These are phyloP conservation scores for Rutstroemia sp. DNA, from an alignment of 2,329 filamentous ascomycete species.

Conservation along the genomic window DNA sequence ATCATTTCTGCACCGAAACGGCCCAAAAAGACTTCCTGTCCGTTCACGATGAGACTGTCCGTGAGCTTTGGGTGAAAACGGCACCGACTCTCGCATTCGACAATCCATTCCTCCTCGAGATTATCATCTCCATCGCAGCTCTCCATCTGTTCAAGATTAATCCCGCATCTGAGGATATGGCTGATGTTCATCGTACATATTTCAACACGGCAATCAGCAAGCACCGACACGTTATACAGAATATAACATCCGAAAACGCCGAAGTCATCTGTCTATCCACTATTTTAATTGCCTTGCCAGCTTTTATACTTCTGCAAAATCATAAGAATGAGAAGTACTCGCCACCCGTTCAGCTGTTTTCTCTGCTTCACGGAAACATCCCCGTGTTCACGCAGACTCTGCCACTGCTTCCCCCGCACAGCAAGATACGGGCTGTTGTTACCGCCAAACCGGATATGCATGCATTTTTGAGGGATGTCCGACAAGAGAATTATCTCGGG, in stretches of 20 bases:
- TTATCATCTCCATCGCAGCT: background rate
- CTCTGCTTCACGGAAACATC: background rate
- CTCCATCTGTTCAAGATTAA: background rate
- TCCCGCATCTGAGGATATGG: background rate
- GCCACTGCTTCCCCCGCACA: background rate
- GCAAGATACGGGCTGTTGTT: background rate
- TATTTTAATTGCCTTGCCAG: background rate
- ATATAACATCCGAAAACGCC: background rate
- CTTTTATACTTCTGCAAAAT: background rate
- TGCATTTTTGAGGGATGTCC: background rate
- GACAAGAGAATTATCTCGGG: background rate
- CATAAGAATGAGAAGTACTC: background rate
- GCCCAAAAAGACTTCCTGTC: background rate
- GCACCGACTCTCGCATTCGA: background rate
- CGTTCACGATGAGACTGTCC: background rate
- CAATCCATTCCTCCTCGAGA: background rate
- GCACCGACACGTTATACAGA: background rate
- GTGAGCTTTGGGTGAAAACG: background rate
- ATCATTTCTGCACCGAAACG: background rate
- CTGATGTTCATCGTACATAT: background rate
- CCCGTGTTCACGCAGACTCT: background rate
- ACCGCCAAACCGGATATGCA: background rate
- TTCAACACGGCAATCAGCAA: background rate
- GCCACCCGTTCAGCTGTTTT: background rate
- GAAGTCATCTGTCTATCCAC: background rate